phyloP scores from a whole-genome alignment of 129 eudicot genomes.

The sunflower (Helianthus annuus) region DNA sequence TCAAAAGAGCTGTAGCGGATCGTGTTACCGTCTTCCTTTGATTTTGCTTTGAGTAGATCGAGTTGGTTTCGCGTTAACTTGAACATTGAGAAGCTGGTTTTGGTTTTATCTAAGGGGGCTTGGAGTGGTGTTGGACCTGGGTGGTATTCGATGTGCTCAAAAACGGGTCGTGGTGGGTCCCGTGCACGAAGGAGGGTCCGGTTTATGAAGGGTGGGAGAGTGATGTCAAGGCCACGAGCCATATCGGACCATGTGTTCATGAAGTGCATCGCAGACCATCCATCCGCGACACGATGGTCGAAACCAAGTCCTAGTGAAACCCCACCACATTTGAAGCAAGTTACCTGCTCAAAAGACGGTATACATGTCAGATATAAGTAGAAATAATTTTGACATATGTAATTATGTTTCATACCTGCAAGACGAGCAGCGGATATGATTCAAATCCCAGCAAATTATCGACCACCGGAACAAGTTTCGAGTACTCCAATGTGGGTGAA shows the following conservation, averaged over 20 bases:
- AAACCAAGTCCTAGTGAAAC: constrained; percentile 24
- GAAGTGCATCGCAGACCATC: constrained; percentile 12
- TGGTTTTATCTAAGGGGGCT: background rate
- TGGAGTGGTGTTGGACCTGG: background rate
- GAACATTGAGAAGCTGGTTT: background rate
- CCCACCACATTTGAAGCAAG: constrained; percentile 24
- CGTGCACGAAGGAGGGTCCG: constrained; percentile 12
- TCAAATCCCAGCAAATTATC: constrained; percentile 1
- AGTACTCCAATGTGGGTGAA: background rate
- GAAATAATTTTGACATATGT: background rate
- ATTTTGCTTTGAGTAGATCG: constrained; percentile 7
- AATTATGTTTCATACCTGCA: background rate
- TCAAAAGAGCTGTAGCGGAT: constrained; percentile 14
- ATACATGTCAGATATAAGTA: background rate
- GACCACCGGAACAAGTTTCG: background rate
- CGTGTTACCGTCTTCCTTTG: constrained; percentile 14
- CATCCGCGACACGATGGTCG: constrained; percentile 21
- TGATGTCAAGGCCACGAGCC: constrained; percentile 26
- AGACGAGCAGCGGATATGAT: background rate
- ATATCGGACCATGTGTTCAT: constrained; percentile 25
- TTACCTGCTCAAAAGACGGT: constrained; percentile 10
- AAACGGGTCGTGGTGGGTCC: constrained; percentile 20
- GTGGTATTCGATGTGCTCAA: constrained; percentile 11
- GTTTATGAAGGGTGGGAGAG: constrained; percentile 27
- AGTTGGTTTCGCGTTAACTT: constrained; percentile 22